Base-by-base conservation (phyloP, 176 grass and related monocot species). In the Oryza meyeriana region DNA sequence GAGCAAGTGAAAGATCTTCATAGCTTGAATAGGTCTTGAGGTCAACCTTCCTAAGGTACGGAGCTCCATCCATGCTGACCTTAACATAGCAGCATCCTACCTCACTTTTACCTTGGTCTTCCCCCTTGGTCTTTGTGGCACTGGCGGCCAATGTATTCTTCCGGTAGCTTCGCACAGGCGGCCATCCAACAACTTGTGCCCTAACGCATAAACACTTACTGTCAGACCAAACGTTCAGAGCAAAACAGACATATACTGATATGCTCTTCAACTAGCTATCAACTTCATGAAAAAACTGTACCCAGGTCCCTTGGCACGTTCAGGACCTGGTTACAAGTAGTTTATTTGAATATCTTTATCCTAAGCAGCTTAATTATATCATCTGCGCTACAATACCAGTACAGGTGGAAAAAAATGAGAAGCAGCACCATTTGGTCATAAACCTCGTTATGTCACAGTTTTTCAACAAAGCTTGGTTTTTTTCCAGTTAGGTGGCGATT, bases 41-140 rank as follows among this genome's bases (percentile, higher is more conserved):
- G 81, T 94, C 89, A n/a, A 94, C 86, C 64, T 94, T 94, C 84
- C 92, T 86, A 9, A 91, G 86, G 74, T 94, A 94, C 2, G 89
- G 89, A 2, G 89, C 92, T 44, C 92, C 92, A 87, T 94, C 92
- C 92, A 94, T 91, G 81, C 92, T 94, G 57, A 94, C 87, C 81
- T 94, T 94, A 12, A 94, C 81, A 82, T 87, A 94, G 64, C 87
- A 82, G 77, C 89, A 91, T 10, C 67, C 92, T 7, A 72, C 69
- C 61, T 90, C 92, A 0, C 64, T 88, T 81, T 72, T 82, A n/a
- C 40, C 84, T 45, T 91, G 72, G 7, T 42, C 69, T 61, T 89
- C 86, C 8, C 41, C 81, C 64, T 87, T 94, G 17, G 64, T 61
- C 84, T 89, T 94, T 35, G 80, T 84, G 52, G 80, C 77, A 18